Evolutionary conservation across 2,329 filamentous ascomycete genomes (phyloP).

Genomic region (Alternaria angustiovoidea): DNA sequence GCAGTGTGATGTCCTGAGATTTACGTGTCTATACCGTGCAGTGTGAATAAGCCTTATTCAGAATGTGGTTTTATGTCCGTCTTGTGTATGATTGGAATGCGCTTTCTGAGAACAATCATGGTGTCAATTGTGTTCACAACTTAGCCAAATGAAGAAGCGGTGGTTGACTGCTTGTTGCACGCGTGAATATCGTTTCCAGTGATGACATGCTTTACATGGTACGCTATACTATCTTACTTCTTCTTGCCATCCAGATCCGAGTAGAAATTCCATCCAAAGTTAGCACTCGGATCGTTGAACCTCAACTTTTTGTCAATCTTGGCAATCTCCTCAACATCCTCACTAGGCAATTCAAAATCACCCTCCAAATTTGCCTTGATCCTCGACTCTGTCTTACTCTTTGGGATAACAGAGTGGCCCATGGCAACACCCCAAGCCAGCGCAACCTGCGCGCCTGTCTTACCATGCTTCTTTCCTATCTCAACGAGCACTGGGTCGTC

Average conservation of each 20-base stretch:
- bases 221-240: slow-evolving; percentile 14
- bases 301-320: slow-evolving; percentile 67
- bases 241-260: slow-evolving; percentile 63
- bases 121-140: background rate
- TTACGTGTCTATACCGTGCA: background rate
- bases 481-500: slow-evolving; percentile 68
- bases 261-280: slow-evolving; percentile 68
- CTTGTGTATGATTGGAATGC: background rate
- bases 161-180: too few relatives aligned
- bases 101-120: background rate
- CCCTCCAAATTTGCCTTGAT: slow-evolving; percentile 55
- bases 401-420: slow-evolving; percentile 46
- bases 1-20: background rate
- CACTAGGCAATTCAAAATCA: slow-evolving; percentile 74
- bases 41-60: background rate
- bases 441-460: slow-evolving; percentile 82
- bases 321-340: slow-evolving; percentile 72
- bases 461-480: slow-evolving; percentile 71
- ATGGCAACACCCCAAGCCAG: slow-evolving; percentile 85
- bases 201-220: background rate
- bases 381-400: slow-evolving; percentile 42
- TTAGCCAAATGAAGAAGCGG: background rate
- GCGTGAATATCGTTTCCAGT: too few relatives aligned
- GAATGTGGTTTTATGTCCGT: rapidly evolving
- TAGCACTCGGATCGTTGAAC: slow-evolving; percentile 66